phyloP scores from a whole-genome alignment of 352 stramenopile species.

The Globisporangium heterothallicum region DNA sequence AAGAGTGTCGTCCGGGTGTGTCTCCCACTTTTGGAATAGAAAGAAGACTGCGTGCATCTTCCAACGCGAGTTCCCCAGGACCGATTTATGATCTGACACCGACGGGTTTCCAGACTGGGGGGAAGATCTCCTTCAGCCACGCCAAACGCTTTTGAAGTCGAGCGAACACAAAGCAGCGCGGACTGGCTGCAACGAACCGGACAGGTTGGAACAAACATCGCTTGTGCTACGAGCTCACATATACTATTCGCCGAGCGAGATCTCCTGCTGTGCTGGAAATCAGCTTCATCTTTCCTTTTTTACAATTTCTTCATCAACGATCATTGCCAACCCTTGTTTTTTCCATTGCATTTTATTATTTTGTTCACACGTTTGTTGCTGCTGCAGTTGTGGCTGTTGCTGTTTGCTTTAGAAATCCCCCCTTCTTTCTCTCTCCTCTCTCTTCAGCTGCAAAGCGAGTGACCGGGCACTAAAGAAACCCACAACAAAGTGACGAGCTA shows the following conservation, averaged over 20 bases:
- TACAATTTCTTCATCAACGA: not conserved
- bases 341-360: slow-evolving; percentile 16
- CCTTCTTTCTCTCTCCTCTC: not conserved
- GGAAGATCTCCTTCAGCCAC: slow-evolving; percentile 52
- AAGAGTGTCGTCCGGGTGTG: slow-evolving; percentile 32
- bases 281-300: no score
- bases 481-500: slow-evolving; percentile 1
- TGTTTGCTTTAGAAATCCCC: not conserved
- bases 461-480: not conserved
- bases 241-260: no score
- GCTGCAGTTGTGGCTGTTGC: not conserved
- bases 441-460: not conserved
- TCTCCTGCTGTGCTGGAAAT: no score
- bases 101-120: slow-evolving; percentile 58
- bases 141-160: slow-evolving; percentile 46
- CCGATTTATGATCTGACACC: slow-evolving; percentile 66
- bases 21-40: slow-evolving; percentile 76
- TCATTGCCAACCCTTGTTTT: not conserved
- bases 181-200: not conserved
- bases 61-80: slow-evolving; percentile 32
- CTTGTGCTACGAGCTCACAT: no score
- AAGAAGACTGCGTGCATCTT: slow-evolving; percentile 30
- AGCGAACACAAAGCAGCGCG: not conserved
- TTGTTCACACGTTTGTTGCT: slow-evolving; percentile 6
- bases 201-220: not conserved